Conservation (phyloP, 495 filamentous ascomycete species). For the Annulohypoxylon stygium region DNA sequence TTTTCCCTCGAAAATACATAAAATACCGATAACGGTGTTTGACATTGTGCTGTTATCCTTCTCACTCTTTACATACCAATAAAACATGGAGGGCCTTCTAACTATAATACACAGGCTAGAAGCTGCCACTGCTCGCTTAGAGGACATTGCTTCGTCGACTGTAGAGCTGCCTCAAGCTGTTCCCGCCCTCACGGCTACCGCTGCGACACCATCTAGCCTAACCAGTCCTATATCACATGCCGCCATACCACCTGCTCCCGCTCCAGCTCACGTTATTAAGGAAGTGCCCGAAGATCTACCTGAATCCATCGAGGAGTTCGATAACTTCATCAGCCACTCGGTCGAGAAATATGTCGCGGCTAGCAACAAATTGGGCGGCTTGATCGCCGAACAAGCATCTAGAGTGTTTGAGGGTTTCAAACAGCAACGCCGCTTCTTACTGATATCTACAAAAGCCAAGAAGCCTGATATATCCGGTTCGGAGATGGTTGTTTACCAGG, state of each 20-base stretch:
- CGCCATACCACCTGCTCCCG: slow-evolving; percentile 50
- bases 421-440: slow-evolving; percentile 86
- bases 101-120: slow-evolving; percentile 80
- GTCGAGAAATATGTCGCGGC: slow-evolving; percentile 82
- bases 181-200: slow-evolving; percentile 55
- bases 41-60: not conserved
- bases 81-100: slow-evolving; percentile 27
- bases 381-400: slow-evolving; percentile 79
- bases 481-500: slow-evolving; percentile 73
- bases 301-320: slow-evolving; percentile 85
- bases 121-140: slow-evolving; percentile 94
- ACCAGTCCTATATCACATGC: slow-evolving; percentile 51
- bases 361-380: slow-evolving; percentile 79
- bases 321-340: slow-evolving; percentile 78
- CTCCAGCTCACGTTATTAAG: slow-evolving; percentile 24
- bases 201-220: slow-evolving; percentile 48
- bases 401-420: slow-evolving; percentile 70
- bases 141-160: slow-evolving; percentile 89
- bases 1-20: not conserved
- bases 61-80: not conserved
- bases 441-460: slow-evolving; percentile 90
- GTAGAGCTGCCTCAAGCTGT: slow-evolving; percentile 67
- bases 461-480: slow-evolving; percentile 82
- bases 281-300: slow-evolving; percentile 72
- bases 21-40: not conserved